A percentile compares a stretch with the other conserved stretches of the same genome.
Evolutionary conservation across 176 grass and related monocot genomes (phyloP).

Genomic region (Zea luxurians): DNA sequence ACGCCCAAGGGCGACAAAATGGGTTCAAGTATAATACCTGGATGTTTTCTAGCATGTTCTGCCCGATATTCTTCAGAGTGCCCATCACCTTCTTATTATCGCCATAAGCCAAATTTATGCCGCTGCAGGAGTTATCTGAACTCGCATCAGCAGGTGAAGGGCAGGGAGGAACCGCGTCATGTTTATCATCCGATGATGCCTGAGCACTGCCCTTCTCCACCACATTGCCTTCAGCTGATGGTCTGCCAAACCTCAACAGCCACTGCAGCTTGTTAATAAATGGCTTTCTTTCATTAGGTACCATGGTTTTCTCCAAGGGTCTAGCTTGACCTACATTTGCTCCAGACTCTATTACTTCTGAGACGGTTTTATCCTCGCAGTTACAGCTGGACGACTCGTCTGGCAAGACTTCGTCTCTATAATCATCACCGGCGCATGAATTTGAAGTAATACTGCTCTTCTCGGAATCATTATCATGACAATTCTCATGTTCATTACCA

Average conservation of each 20-base stretch:
- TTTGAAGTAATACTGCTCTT: constrained; percentile 74
- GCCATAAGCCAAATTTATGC: constrained; percentile 45
- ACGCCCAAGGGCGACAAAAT: neutral
- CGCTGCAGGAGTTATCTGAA: constrained; percentile 31
- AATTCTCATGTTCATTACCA: constrained; percentile 48
- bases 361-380: constrained; percentile 23
- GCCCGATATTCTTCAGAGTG: constrained; percentile 74
- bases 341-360: constrained; percentile 20
- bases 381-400: constrained; percentile 43
- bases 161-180: constrained; percentile 2
- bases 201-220: constrained; percentile 44
- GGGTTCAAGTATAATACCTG: constrained; percentile 52
- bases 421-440: constrained; percentile 57
- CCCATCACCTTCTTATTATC: constrained; percentile 86
- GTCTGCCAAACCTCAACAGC: constrained; percentile 70
- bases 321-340: constrained; percentile 36
- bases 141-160: constrained; percentile 33
- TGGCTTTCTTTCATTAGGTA: constrained; percentile 61
- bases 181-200: constrained; percentile 39
- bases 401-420: constrained; percentile 47
- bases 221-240: constrained; percentile 41
- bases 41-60: constrained; percentile 96
- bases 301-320: constrained; percentile 19
- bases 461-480: constrained; percentile 62
- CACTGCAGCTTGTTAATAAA: constrained; percentile 77